These are phyloP conservation scores for Camellia sinensis DNA, from an alignment of 148 eudicot species.

Conservation along the genomic window DNA sequence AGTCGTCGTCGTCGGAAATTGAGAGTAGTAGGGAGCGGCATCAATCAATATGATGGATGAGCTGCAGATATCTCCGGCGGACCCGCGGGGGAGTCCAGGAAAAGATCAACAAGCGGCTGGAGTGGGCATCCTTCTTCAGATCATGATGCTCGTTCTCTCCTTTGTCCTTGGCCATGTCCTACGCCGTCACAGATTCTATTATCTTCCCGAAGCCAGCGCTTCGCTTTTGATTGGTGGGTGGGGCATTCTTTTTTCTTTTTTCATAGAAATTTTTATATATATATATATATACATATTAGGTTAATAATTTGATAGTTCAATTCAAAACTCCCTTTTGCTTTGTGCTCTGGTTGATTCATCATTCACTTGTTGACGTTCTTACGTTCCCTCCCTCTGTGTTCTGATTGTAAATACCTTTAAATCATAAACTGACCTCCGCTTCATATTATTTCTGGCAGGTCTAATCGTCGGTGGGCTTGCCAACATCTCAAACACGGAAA, in stretches of 20 bases:
- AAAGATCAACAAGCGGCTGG: slow-evolving; percentile 97
- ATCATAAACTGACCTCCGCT: background rate
- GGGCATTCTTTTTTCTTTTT: background rate
- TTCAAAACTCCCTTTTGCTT: background rate
- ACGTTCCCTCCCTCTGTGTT: background rate
- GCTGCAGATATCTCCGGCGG: slow-evolving; percentile 62
- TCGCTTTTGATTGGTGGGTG: slow-evolving; percentile 84
- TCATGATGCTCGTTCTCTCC: slow-evolving; percentile 84
- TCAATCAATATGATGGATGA: slow-evolving; percentile 34
- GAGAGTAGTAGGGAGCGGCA: background rate
- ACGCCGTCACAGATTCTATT: slow-evolving; percentile 91
- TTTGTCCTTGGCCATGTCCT: slow-evolving; percentile 91
- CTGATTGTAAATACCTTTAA: background rate
- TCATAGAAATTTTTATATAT: too few relatives aligned
- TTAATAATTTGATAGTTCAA: background rate
- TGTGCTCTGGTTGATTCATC: background rate
- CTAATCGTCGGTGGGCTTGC: slow-evolving; percentile 97
- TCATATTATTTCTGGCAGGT: slow-evolving; percentile 45
- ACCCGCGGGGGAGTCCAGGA: slow-evolving; percentile 52
- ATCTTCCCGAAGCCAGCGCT: slow-evolving; percentile 97
- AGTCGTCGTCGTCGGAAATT: background rate
- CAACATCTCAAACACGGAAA: slow-evolving; percentile 86
- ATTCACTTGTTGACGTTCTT: background rate
- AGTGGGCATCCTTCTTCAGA: slow-evolving; percentile 81
- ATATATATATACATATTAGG: background rate